These are phyloP conservation scores for Botrytis elliptica DNA, from an alignment of 2,329 filamentous ascomycete genomes.

Conservation along the genomic window DNA sequence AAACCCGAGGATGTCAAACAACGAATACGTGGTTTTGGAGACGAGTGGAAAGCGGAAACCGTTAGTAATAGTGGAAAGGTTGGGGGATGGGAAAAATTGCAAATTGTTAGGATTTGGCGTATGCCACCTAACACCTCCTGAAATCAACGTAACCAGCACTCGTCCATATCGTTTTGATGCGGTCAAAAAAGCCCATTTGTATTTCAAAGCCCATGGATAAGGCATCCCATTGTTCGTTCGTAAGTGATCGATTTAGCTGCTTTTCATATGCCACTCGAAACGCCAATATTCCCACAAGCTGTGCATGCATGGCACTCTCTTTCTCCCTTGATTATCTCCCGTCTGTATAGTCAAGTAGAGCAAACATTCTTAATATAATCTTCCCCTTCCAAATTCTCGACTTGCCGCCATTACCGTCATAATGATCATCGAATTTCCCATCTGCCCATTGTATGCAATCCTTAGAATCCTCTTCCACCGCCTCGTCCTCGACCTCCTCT, in stretches of 20 bases:
- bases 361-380: slow-evolving; percentile 1
- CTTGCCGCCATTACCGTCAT: slow-evolving; percentile 4
- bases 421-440: slow-evolving; percentile 13
- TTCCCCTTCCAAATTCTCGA: not conserved
- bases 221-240: slow-evolving; percentile 16
- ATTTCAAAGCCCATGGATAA: not conserved
- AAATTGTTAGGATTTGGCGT: slow-evolving; percentile 83
- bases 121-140: slow-evolving; percentile 15
- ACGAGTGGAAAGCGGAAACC: slow-evolving; percentile 69
- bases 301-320: slow-evolving; percentile 8
- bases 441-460: not conserved
- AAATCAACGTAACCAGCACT: slow-evolving; percentile 2
- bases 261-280: slow-evolving; percentile 28
- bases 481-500: slow-evolving; percentile 54
- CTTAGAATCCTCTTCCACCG: slow-evolving; percentile 41
- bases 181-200: not conserved
- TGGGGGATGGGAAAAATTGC: slow-evolving; percentile 92
- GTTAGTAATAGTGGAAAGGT: slow-evolving; percentile 81
- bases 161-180: not conserved
- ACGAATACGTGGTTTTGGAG: slow-evolving; percentile 57
- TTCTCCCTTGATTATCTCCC: slow-evolving; percentile 3
- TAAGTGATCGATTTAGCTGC: slow-evolving; percentile 20
- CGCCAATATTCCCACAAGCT: slow-evolving; percentile 26
- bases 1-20: slow-evolving; percentile 72
- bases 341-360: slow-evolving; percentile 9